Evolutionary conservation across 345 rosid species (phyloP), one percentile per base, ranked within the genome.

Genomic region (Bretschneidera sinensis): DNA sequence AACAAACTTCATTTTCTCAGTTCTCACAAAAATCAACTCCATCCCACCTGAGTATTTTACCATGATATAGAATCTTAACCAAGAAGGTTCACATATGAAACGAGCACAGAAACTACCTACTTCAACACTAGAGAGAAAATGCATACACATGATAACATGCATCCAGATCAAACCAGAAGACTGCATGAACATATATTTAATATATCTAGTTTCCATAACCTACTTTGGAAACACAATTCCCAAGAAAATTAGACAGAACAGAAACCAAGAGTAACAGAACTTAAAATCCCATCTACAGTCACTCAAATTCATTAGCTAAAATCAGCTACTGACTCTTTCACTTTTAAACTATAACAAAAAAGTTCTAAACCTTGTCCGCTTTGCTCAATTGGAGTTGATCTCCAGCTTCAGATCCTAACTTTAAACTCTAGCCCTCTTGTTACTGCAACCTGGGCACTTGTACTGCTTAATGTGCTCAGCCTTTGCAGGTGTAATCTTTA

Each of bases 401-500:
- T 62, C 69, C 72, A 51, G 55, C 57, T 64, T 73, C 74, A 51
- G 52, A 65, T 60, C 62, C 71, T 60, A 62, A 59, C 28, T 63
- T 83, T 82, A 91, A 69, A 88, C 85, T 66, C 96, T 85, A 49
- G 94, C 85, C 87, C 86, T 85, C 91, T 95, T 89, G 82, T 77
- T 84, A 74, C 85, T 91, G 91, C 99, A 95, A 25, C 85, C 66
- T 39, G 98, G 99, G 79, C 99, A 95, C 74, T 95, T 95, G 78
- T 95, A 95, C 58, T 91, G 98, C 85, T 95, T 95, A 81, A 95
- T 91, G 61, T 88, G 92, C 76, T 95, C 99, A 1, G 96, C 99
- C 77, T 95, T 95, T 60, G 99, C 99, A 2, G 99, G 99, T 28
- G 99, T 95, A 23, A 91, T 95, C 92, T 95, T 95, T 73, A 95